These are phyloP conservation scores for Lenzites betulinus DNA, from an alignment of 768 basidiomycete genomes.

Conservation along the genomic window DNA sequence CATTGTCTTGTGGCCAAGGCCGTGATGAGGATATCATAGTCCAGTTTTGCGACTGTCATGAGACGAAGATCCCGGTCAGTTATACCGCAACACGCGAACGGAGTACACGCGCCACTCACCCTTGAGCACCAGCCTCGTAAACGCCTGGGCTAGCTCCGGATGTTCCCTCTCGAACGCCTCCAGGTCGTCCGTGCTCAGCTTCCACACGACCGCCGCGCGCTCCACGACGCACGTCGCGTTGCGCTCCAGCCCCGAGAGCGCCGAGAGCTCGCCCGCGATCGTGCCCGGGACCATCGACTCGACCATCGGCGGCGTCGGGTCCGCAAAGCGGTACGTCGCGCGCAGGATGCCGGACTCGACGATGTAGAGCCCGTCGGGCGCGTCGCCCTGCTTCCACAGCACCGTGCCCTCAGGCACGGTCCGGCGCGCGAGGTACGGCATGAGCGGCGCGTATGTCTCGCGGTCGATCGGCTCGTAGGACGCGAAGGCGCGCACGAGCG, in stretches of 20 bases:
- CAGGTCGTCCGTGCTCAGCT: constrained; percentile 61
- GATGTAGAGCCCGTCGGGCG: constrained; percentile 82
- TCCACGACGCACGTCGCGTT: constrained; percentile 90
- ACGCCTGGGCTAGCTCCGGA: constrained; percentile 63
- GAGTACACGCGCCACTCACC: constrained; percentile 42
- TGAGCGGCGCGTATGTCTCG: constrained; percentile 61
- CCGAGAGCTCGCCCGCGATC: constrained; percentile 88
- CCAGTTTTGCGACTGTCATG: constrained; percentile 59
- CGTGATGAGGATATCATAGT: constrained; percentile 61
- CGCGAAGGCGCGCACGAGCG: constrained; percentile 78
- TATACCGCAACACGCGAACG: constrained; percentile 18
- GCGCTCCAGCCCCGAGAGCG: constrained; percentile 73
- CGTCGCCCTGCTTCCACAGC: constrained; percentile 79
- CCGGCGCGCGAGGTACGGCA: constrained; percentile 70
- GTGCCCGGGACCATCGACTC: constrained; percentile 96
- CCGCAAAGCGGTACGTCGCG: constrained; percentile 77
- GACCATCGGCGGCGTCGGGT: constrained; percentile 64
- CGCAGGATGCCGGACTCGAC: constrained; percentile 85
- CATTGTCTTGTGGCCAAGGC: constrained; percentile 49
- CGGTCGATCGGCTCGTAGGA: constrained; percentile 63
- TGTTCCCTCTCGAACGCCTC: constrained; percentile 65
- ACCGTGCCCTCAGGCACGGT: constrained; percentile 56
- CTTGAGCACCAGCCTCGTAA: constrained; percentile 72
- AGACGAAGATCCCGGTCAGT: not conserved
- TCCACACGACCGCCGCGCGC: constrained; percentile 79